A percentile compares a stretch with the other conserved stretches of the same genome.
Conservation (phyloP, 2,329 filamentous ascomycete genomes). For the Neonectria faginata region DNA sequence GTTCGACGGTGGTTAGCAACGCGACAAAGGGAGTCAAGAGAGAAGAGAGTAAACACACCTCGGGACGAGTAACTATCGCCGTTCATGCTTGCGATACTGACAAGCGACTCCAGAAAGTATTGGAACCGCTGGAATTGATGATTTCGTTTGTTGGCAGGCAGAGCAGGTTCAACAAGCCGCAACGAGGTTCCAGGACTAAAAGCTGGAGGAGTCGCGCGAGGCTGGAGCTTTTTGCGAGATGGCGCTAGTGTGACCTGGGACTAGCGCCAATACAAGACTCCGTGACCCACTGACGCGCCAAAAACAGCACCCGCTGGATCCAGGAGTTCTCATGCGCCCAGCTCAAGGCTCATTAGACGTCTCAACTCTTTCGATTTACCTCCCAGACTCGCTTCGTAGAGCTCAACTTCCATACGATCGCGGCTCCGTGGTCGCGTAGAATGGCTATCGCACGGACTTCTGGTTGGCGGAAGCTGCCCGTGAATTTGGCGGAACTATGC, state of each 20-base stretch:
- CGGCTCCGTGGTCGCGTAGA: not conserved
- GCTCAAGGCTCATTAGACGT: constrained; percentile 25
- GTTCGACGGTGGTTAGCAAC: constrained; percentile 44
- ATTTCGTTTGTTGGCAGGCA: constrained; percentile 38
- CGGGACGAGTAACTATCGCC: constrained; percentile 84
- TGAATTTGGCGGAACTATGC: constrained; percentile 86
- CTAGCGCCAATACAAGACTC: constrained; percentile 37
- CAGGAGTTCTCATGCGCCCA: constrained; percentile 21
- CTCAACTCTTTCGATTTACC: constrained; percentile 24
- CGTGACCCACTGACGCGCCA: constrained; percentile 19
- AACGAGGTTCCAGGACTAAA: constrained; percentile 45
- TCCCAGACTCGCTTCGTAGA: not conserved
- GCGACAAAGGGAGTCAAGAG: constrained; percentile 40
- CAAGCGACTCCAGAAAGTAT: constrained; percentile 32
- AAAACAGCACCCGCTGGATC: constrained; percentile 20
- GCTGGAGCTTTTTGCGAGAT: constrained; percentile 58
- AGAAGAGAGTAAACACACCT: constrained; percentile 64
- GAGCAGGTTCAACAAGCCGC: constrained; percentile 45
- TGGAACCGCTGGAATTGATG: constrained; percentile 39
- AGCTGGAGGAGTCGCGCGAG: constrained; percentile 51
- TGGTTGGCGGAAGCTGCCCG: constrained; percentile 88
- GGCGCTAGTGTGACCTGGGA: constrained; percentile 44
- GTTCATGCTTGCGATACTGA: constrained; percentile 73
- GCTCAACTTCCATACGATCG: not conserved
- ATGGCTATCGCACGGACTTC: constrained; percentile 64